phyloP scores from a whole-genome alignment of 108 stramenopile species.

The Aurantiochytrium sp. region DNA sequence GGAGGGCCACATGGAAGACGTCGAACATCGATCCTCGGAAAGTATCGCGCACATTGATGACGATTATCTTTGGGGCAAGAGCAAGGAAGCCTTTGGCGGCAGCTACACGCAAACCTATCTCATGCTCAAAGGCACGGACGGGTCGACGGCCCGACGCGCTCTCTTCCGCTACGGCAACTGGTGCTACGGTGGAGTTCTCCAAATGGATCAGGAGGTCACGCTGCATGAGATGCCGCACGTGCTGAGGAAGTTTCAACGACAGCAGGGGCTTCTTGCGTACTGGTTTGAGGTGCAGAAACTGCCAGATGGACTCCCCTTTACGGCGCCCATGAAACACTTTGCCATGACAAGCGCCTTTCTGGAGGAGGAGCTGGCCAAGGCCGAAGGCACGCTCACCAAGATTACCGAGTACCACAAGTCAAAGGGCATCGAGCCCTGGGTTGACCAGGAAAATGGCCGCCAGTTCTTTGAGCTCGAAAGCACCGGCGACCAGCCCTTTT shows the following conservation, averaged over 20 bases:
- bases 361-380: conserved; percentile 53
- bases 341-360: conserved; percentile 18
- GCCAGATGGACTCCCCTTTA: neutral
- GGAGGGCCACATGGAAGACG: neutral
- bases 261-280: conserved; percentile 55
- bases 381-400: conserved; percentile 44
- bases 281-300: conserved; percentile 41
- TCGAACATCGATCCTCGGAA: neutral
- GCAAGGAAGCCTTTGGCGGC: conserved; percentile 11
- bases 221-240: conserved; percentile 58
- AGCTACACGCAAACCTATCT: conserved; percentile 37
- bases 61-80: neutral
- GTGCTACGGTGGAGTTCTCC: conserved; percentile 58
- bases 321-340: neutral
- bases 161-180: conserved; percentile 65
- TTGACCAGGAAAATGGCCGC: conserved; percentile 44
- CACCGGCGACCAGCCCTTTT: conserved; percentile 27
- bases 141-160: conserved; percentile 29
- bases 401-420: conserved; percentile 41
- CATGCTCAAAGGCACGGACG: conserved; percentile 24
- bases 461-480: conserved; percentile 67
- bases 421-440: conserved; percentile 53
- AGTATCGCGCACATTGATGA: neutral
- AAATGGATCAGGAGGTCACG: conserved; percentile 44
- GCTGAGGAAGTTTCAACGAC: conserved; percentile 61